Percentiles rank a stretch among this genome's conserved stretches.
phyloP scores from a whole-genome alignment of 768 basidiomycete genomes.

The Termitomyces sp. region DNA sequence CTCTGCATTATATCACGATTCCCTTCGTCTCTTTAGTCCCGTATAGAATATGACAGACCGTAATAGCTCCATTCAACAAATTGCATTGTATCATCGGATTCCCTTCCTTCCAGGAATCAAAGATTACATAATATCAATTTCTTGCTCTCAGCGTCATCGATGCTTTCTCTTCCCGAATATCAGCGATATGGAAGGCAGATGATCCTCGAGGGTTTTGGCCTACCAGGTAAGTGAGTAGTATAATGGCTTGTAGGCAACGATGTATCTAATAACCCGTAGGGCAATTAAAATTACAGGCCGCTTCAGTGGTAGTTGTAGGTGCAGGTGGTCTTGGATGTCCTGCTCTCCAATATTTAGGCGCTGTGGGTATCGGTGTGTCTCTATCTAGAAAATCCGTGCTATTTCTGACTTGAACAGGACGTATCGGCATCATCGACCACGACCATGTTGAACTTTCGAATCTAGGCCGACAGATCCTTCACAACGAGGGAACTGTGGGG shows the following conservation, averaged over 20 bases:
- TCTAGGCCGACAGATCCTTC: slow-evolving; percentile 70
- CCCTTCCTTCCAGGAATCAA: too few relatives aligned
- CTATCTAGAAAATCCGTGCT: background rate
- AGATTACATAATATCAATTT: too few relatives aligned
- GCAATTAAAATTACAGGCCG: slow-evolving; percentile 53
- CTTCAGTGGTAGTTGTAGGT: slow-evolving; percentile 76
- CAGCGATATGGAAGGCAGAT: slow-evolving; percentile 93
- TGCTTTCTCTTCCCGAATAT: slow-evolving; percentile 65
- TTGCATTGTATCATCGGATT: background rate
- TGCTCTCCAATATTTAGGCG: slow-evolving; percentile 58
- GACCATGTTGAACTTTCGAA: slow-evolving; percentile 16
- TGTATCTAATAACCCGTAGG: background rate
- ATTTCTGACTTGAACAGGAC: background rate
- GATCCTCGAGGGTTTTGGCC: slow-evolving; percentile 87
- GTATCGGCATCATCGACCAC: slow-evolving; percentile 12
- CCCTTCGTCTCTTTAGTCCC: background rate
- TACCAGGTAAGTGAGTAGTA: slow-evolving; percentile 31
- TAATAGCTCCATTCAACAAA: background rate
- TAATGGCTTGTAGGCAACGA: too few relatives aligned
- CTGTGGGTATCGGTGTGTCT: slow-evolving; percentile 81
- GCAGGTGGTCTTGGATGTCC: slow-evolving; percentile 97
- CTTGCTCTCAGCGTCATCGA: background rate
- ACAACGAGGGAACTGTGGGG: slow-evolving; percentile 71
- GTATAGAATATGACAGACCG: background rate
- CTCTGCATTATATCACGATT: background rate